Evolutionary conservation across 768 basidiomycete genomes (phyloP).

Genomic region (Mycena floridula): DNA sequence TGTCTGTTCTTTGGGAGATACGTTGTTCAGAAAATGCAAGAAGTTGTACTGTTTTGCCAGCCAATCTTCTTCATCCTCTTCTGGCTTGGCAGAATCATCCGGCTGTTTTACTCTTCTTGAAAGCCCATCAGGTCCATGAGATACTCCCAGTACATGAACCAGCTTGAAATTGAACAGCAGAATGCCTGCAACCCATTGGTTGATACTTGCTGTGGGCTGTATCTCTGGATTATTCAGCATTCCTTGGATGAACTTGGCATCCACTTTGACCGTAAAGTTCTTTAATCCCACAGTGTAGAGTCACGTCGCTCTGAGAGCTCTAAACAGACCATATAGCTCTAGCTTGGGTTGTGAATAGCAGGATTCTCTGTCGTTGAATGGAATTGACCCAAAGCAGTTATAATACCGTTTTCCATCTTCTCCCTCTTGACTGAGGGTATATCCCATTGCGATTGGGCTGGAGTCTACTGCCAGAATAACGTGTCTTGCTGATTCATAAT

Average conservation of each 20-base stretch:
- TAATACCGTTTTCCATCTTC: conserved; percentile 13
- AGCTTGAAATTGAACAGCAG: conserved; percentile 24
- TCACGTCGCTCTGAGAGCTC: conserved; percentile 15
- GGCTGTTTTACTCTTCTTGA: conserved; percentile 14
- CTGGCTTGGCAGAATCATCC: no score
- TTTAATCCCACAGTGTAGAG: conserved; percentile 21
- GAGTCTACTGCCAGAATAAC: conserved; percentile 33
- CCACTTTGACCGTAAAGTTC: conserved; percentile 30
- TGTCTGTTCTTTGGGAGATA: no score
- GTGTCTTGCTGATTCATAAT: conserved; percentile 23
- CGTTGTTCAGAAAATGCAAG: no score
- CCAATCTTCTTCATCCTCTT: no score
- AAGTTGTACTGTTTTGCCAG: no score
- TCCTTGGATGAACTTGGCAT: conserved; percentile 30
- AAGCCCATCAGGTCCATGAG: conserved; percentile 23
- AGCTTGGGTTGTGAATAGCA: conserved; percentile 32
- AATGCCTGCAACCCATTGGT: conserved; percentile 21
- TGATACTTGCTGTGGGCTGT: conserved; percentile 18
- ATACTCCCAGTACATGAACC: conserved; percentile 19
- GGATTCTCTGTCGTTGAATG: conserved; percentile 26
- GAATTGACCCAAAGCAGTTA: conserved; percentile 31
- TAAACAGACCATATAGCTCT: conserved; percentile 31
- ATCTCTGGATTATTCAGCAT: conserved; percentile 24
- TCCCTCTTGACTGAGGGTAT: conserved; percentile 28
- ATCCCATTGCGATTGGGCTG: conserved; percentile 26